phyloP scores from a whole-genome alignment of 1,284 basidiomycete genomes.

The Ceratobasidium sp. region DNA sequence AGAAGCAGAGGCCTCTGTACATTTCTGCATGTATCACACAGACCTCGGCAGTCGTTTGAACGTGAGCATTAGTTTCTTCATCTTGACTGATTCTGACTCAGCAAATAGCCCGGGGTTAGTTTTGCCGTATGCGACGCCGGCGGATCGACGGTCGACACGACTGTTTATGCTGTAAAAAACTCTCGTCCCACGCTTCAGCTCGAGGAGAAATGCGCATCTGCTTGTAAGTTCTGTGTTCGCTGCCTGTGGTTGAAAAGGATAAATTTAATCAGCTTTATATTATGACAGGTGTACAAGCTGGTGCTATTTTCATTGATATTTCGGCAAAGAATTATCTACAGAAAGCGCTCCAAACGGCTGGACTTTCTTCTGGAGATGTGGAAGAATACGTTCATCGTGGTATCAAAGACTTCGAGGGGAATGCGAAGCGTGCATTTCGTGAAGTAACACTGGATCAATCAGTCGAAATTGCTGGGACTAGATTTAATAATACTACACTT shows the following conservation, averaged over 20 bases:
- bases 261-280: not conserved
- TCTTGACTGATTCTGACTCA: not conserved
- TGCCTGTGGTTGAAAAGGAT: not conserved
- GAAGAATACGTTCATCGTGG: conserved; percentile 19
- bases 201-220: conserved; percentile 25
- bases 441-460: not conserved
- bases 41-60: not conserved
- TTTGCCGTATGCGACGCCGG: conserved; percentile 46
- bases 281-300: conserved; percentile 30
- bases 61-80: not conserved
- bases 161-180: conserved; percentile 40
- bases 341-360: not conserved
- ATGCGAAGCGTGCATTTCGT: conserved; percentile 19
- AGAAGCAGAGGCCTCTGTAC: conserved; percentile 15
- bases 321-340: conserved; percentile 8
- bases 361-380: not conserved
- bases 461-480: conserved; percentile 1
- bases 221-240: conserved; percentile 16
- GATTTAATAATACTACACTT: conserved; percentile 5
- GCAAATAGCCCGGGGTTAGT: conserved; percentile 9
- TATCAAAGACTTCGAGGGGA: conserved; percentile 31
- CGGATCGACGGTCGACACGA: conserved; percentile 46
- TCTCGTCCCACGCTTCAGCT: conserved; percentile 10
- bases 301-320: conserved; percentile 32
- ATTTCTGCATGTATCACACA: conserved; percentile 23